Evolutionary conservation across 768 basidiomycete genomes (phyloP).

Genomic region (Mycena belliarum): DNA sequence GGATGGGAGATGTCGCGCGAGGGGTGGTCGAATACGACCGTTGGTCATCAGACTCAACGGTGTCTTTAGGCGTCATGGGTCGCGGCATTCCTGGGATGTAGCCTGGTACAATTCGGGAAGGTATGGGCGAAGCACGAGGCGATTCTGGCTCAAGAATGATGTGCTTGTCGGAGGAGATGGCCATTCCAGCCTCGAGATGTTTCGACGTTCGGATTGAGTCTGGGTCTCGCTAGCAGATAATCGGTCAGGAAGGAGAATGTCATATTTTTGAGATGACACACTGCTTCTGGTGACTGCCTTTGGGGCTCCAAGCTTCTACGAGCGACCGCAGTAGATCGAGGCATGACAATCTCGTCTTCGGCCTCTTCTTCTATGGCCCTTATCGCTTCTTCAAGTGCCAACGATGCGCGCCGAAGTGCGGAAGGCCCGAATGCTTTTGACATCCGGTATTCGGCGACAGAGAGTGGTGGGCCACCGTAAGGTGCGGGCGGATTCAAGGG

Average conservation of each 20-base stretch:
- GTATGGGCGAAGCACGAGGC: constrained; percentile 61
- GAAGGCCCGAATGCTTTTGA: constrained; percentile 53
- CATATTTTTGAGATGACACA: constrained; percentile 29
- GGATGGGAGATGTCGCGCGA: constrained; percentile 69
- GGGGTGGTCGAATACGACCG: constrained; percentile 76
- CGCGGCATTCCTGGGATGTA: constrained; percentile 91
- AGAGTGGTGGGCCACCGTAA: constrained; percentile 37
- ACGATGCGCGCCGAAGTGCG: constrained; percentile 62
- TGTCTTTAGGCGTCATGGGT: constrained; percentile 86
- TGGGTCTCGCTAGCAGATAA: constrained; percentile 37
- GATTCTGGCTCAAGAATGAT: constrained; percentile 47
- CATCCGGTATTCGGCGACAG: constrained; percentile 46
- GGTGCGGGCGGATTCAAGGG: constrained; percentile 40
- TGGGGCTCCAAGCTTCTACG: constrained; percentile 39
- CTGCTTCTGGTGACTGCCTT: constrained; percentile 25
- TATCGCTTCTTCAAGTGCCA: constrained; percentile 76
- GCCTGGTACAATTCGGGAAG: constrained; percentile 68
- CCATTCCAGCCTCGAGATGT: constrained; percentile 65
- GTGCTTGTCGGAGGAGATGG: constrained; percentile 67
- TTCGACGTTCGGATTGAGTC: constrained; percentile 37
- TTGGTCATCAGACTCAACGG: constrained; percentile 68
- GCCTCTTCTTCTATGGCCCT: constrained; percentile 75
- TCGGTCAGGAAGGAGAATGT: constrained; percentile 7
- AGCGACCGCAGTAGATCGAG: constrained; percentile 56
- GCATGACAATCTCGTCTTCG: constrained; percentile 78